phyloP scores from a whole-genome alignment of 1,284 basidiomycete genomes.

The Phylloporus sp. region DNA sequence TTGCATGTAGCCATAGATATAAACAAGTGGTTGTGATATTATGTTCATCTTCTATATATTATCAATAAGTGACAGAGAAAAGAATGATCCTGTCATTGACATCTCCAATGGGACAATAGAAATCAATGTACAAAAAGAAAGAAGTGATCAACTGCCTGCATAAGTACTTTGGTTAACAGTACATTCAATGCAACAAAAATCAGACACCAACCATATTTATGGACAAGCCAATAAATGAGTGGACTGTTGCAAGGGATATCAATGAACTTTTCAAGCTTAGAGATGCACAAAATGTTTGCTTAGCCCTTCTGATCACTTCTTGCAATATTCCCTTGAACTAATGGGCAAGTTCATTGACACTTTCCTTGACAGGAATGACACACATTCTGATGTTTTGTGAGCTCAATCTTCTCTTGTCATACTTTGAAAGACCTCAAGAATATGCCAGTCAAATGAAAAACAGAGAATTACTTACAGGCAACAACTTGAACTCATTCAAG shows the following conservation, averaged over 20 bases:
- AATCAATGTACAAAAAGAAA: too few species aligned
- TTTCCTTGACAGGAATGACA: constrained; percentile 85
- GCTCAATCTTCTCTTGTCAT: constrained; percentile 83
- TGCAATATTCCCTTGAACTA: not conserved
- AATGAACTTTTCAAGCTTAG: not conserved
- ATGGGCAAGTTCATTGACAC: constrained; percentile 77
- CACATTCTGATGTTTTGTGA: constrained; percentile 92
- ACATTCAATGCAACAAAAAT: too few species aligned
- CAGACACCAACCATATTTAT: too few species aligned
- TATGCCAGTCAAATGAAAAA: not conserved
- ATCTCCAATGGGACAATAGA: too few species aligned
- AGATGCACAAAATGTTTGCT: not conserved
- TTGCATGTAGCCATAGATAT: too few species aligned
- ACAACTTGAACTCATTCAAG: constrained; percentile 95
- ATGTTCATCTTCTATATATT: too few species aligned
- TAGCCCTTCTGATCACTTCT: not conserved
- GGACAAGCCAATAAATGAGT: too few species aligned
- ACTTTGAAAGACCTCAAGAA: constrained; percentile 38
- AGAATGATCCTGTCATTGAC: too few species aligned
- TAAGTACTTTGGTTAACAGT: too few species aligned
- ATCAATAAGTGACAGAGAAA: too few species aligned
- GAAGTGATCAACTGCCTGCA: too few species aligned
- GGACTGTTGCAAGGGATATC: not conserved
- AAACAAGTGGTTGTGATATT: too few species aligned
- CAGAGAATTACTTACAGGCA: constrained; percentile 64